phyloP scores from a whole-genome alignment of 2,329 filamentous ascomycete species.

The Cadophora sp. region DNA sequence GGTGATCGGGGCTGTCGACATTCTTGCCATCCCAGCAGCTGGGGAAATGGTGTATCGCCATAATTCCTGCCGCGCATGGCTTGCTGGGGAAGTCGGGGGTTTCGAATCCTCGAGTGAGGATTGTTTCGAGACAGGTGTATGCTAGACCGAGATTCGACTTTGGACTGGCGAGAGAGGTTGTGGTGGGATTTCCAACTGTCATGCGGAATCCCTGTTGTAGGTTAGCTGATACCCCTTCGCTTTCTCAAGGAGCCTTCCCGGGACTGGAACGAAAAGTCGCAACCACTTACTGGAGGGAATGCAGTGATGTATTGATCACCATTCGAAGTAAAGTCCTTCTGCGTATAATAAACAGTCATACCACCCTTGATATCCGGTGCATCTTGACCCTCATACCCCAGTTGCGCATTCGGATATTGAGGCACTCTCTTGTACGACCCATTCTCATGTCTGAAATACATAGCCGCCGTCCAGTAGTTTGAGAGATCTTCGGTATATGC shows the following conservation, averaged over 20 bases:
- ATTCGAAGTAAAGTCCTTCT: constrained; percentile 46
- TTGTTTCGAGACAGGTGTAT: constrained; percentile 28
- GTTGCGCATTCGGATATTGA: constrained; percentile 39
- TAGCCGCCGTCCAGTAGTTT: constrained; percentile 50
- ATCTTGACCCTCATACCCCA: constrained; percentile 40
- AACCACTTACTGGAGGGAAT: constrained; percentile 20
- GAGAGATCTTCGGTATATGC: constrained; percentile 61
- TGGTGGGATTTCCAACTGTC: constrained; percentile 28
- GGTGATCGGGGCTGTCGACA: constrained; percentile 52
- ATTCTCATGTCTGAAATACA: constrained; percentile 59
- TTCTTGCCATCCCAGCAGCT: constrained; percentile 60
- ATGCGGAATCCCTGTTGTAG: constrained; percentile 27
- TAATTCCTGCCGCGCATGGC: constrained; percentile 26
- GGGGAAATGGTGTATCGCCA: constrained; percentile 29
- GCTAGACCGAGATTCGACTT: constrained; percentile 18
- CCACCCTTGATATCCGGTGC: constrained; percentile 38
- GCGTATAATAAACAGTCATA: constrained; percentile 48
- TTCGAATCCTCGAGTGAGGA: constrained; percentile 17
- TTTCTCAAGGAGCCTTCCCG: too few species aligned
- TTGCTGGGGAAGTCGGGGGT: constrained; percentile 26
- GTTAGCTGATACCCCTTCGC: constrained; percentile 5
- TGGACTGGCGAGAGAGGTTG: constrained; percentile 10
- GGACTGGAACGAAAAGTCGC: too few species aligned
- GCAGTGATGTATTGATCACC: constrained; percentile 21
- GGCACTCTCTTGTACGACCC: constrained; percentile 57